Base-by-base conservation (phyloP, 2,329 filamentous ascomycete species). In the Paramyrothecium roridum region DNA sequence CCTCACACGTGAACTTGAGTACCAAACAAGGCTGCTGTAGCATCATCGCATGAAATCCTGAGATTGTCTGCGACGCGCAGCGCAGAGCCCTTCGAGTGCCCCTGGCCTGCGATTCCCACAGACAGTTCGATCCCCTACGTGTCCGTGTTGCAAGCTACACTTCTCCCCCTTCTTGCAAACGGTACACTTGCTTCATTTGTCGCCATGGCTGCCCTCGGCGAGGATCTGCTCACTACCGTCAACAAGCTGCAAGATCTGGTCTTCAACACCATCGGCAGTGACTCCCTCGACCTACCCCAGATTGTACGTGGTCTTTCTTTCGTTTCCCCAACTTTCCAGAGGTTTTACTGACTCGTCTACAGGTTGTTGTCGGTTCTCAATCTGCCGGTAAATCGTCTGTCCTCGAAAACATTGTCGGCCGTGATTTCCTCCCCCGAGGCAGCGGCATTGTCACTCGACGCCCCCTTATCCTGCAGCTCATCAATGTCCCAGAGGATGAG, bases 231-330 rank as follows among this genome's bases (percentile, higher is more conserved):
- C 72, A 86, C 85, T 65, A 96, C 92, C 62, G 95, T 99, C 78
- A 99, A 99, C 82, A 96, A 96, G 81, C 83, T 99, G 69, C 95
- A 99, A 76, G 95, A 98, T 76, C 79, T 99, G 70, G 95, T 99
- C 69, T 99, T 99, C 81, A 99, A 99, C 79, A 99, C 95, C 64
- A 99, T 99, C 74, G 95, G 95, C 76, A 98, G 93, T 80, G 95
- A 99, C 75, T 98, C 93, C 53, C 84, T 99, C 58, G 95, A 99
- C 76, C 80, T 99, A 56, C 95, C 95, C 56, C 95, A 99, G 78
- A 99, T 99, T 82, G 95, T 97, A 87, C 70, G 86, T 79, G 61
- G 13, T 13, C 16, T 19, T 13, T 61, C 60, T 17, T 47, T 8
- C 22, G 20, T 12, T 7, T 16, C 8, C 8, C 26, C 10, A 19